Percentiles rank a stretch among this genome's conserved stretches.
These are phyloP conservation scores for Phytopythium boreale DNA, from an alignment of 352 stramenopile genomes.

Conservation along the genomic window DNA sequence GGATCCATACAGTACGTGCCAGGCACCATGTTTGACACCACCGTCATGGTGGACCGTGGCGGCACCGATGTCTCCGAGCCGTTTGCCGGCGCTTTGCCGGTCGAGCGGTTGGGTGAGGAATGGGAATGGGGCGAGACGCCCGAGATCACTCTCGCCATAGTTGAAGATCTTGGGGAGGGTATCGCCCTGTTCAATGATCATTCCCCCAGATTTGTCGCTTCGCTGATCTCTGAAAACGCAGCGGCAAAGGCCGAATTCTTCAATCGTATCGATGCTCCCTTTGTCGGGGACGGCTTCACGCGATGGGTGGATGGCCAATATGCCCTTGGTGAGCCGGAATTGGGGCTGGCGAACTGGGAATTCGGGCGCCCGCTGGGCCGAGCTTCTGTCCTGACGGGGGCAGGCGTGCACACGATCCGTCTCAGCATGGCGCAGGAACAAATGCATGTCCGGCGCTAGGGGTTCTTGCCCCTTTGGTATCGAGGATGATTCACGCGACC, in stretches of 20 bases:
- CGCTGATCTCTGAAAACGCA: conserved; percentile 4
- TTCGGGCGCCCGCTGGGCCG: conserved; percentile 1
- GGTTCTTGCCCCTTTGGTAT: conserved; percentile 4
- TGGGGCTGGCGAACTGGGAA: conserved; percentile 3
- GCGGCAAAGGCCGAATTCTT: conserved; percentile 3
- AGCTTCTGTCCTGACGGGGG: conserved; percentile 3
- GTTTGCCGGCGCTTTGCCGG: conserved; percentile 2
- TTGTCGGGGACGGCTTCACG: conserved; percentile 3
- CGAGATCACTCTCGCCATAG: conserved; percentile 3
- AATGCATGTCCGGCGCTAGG: conserved; percentile 3
- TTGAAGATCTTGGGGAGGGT: conserved; percentile 4
- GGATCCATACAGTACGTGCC: conserved; percentile 3
- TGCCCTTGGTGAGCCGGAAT: conserved; percentile 3
- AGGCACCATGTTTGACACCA: conserved; percentile 4
- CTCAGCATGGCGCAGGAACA: conserved; percentile 3
- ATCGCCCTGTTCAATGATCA: conserved; percentile 4
- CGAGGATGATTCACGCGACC: conserved; percentile 3
- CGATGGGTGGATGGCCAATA: conserved; percentile 3
- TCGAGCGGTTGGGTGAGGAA: conserved; percentile 3
- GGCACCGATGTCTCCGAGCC: conserved; percentile 2
- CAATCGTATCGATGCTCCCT: conserved; percentile 4
- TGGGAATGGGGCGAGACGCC: conserved; percentile 2
- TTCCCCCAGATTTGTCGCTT: conserved; percentile 4
- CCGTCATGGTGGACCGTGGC: conserved; percentile 2
- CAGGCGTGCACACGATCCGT: conserved; percentile 3